Evolutionary conservation across 2,329 filamentous ascomycete species (phyloP).

Genomic region (Fusarium sp.): DNA sequence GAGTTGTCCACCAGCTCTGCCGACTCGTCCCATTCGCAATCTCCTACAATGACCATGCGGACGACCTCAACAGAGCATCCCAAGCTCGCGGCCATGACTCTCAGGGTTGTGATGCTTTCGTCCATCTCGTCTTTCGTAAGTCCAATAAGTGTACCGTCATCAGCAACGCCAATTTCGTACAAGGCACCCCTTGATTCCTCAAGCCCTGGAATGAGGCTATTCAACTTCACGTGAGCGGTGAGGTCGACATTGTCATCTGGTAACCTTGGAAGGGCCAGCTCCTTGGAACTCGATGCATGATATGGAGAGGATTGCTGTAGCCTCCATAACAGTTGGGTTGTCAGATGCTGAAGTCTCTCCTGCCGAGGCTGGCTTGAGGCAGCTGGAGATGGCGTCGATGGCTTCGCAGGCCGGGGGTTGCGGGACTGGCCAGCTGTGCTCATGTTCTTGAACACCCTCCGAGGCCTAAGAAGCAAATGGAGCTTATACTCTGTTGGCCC

Average conservation of each 20-base stretch:
- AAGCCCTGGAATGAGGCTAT: conserved; percentile 74
- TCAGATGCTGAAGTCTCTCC: conserved; percentile 86
- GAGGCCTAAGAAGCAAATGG: conserved; percentile 81
- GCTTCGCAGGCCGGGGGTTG: conserved; percentile 27
- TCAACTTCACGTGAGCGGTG: conserved; percentile 56
- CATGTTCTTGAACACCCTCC: conserved; percentile 74
- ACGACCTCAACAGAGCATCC: conserved; percentile 85
- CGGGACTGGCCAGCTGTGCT: conserved; percentile 60
- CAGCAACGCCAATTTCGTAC: conserved; percentile 95
- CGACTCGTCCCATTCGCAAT: conserved; percentile 75
- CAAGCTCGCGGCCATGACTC: conserved; percentile 89
- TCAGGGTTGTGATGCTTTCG: conserved; percentile 84
- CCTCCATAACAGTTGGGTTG: conserved; percentile 93
- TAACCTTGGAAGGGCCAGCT: conserved; percentile 76
- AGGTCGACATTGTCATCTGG: conserved; percentile 67
- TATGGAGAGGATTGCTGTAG: conserved; percentile 94
- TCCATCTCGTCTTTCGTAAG: conserved; percentile 89
- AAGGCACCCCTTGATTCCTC: conserved; percentile 93
- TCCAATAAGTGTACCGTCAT: conserved; percentile 90
- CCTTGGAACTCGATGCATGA: conserved; percentile 79
- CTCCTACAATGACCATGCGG: conserved; percentile 82
- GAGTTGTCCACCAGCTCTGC: conserved; percentile 44
- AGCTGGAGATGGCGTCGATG: conserved; percentile 46
- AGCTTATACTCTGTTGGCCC: conserved; percentile 97
- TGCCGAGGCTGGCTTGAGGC: conserved; percentile 75